These are phyloP conservation scores for Yamadazyma membranifaciens DNA, from an alignment of 1,139 yeast genomes.

Conservation along the genomic window DNA sequence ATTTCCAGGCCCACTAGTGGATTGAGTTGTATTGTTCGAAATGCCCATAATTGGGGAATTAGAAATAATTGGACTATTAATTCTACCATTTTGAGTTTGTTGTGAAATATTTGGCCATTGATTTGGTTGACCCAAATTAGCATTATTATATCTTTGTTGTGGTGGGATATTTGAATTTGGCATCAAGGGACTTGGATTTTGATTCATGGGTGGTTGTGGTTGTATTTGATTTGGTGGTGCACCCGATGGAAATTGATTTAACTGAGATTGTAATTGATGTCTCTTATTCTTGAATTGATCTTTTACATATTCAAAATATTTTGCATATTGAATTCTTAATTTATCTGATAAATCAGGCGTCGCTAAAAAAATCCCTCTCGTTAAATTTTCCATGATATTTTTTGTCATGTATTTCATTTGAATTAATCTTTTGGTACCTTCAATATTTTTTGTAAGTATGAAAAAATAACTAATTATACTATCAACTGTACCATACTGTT, in stretches of 20 bases:
- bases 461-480: constrained; percentile 76
- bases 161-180: constrained; percentile 7
- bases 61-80: constrained; percentile 14
- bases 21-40: constrained; percentile 10
- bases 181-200: constrained; percentile 10
- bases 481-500: constrained; percentile 68
- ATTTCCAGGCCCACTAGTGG: no score
- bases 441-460: constrained; percentile 68
- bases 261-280: constrained; percentile 22
- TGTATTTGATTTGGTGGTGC: constrained; percentile 14
- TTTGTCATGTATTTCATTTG: constrained; percentile 80
- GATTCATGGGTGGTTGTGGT: constrained; percentile 6
- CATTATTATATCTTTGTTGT: constrained; percentile 2
- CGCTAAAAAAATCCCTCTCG: constrained; percentile 62
- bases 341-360: constrained; percentile 68
- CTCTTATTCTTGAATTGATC: constrained; percentile 39
- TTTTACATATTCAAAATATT: constrained; percentile 72
- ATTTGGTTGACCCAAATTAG: constrained; percentile 20
- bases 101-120: constrained; percentile 23
- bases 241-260: constrained; percentile 11
- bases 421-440: constrained; percentile 71
- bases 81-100: constrained; percentile 12
- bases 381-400: constrained; percentile 67
- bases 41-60: constrained; percentile 15
- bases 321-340: constrained; percentile 67